Base-by-base conservation (phyloP, 140 eudicot species). In the Oenanthe javanica region DNA sequence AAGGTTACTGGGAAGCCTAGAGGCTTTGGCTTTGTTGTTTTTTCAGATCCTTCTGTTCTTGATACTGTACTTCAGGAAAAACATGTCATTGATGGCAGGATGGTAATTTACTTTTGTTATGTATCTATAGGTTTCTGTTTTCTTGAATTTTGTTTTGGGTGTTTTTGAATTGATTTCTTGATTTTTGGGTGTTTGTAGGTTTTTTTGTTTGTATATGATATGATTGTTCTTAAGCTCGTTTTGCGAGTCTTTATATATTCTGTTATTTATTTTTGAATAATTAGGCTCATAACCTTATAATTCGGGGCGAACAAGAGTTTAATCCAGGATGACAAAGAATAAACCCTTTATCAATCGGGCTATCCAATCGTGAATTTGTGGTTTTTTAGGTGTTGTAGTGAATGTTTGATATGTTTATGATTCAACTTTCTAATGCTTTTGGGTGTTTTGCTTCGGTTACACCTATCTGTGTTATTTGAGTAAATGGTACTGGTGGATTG, bases 11-110 rank as follows among this genome's bases (percentile, higher is more conserved):
- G 86, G 38, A 77, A 86, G n/a, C 81, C 88, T n/a, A 80, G 88
- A 49, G 88, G 88, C 36, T 85, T 85, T 47, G 88, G 88, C 25
- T 85, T 85, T 21, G 84, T 85, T 69, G 86, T 85, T 18, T 85
- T 85, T 76, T 72, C 88, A 36, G 77, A 82, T 82, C 81, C 88
- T 75, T 59, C 86, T 54, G 82, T 79, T 82, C 81, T 85, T 43
- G 86, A 85, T 25, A 67, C 43, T 59, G 86, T 85, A 45, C 84
- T 85, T 31, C 83, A 23, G 72, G 84, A 85, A 10, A 79, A 75
- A 64, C 88, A 85, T 74, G 43, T 40, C 38, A 82, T 85, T 27
- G 86, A 85, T 75, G 88, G 88, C 31, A 79, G 88, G 43, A 69
- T 81, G 78, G 88, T 85, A 47, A 67, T 18, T 18, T 1, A 4